Conservation (phyloP, 345 rosid species). For the Xanthoceras sorbifolium region DNA sequence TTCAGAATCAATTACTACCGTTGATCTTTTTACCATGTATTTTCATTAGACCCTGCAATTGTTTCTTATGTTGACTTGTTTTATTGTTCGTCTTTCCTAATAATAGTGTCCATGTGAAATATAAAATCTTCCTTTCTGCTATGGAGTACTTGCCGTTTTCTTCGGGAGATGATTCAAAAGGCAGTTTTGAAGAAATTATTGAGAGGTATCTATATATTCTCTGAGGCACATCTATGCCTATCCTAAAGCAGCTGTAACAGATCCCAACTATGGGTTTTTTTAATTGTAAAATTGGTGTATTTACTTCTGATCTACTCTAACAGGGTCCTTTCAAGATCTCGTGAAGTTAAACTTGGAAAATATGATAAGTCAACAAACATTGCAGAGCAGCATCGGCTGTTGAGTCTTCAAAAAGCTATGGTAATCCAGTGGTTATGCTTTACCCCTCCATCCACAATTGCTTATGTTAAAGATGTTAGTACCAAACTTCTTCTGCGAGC, state of each 20-base stretch:
- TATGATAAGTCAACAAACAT: constrained; percentile 77
- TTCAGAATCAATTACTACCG: background rate
- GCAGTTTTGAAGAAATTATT: constrained; percentile 93
- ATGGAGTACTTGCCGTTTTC: constrained; percentile 89
- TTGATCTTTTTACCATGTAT: background rate
- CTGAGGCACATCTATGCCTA: constrained; percentile 8
- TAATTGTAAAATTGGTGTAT: background rate
- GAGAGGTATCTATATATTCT: constrained; percentile 62
- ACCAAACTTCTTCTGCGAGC: constrained; percentile 77
- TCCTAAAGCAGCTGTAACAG: constrained; percentile 18
- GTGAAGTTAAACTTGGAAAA: constrained; percentile 75
- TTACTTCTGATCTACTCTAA: constrained; percentile 26
- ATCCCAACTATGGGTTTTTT: background rate
- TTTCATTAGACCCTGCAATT: background rate
- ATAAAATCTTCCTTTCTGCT: constrained; percentile 88
- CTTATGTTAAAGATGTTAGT: constrained; percentile 63
- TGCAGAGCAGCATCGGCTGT: constrained; percentile 90
- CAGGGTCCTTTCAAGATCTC: constrained; percentile 91
- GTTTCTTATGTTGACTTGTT: background rate
- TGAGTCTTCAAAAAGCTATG: constrained; percentile 93
- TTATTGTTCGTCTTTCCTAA: background rate
- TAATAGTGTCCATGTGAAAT: constrained; percentile 81
- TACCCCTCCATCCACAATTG: constrained; percentile 87
- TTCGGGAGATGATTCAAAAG: constrained; percentile 65
- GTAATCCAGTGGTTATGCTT: constrained; percentile 98